Evolutionary conservation across 495 filamentous ascomycete genomes (phyloP).

Genomic region (Penicillium diatomitis): DNA sequence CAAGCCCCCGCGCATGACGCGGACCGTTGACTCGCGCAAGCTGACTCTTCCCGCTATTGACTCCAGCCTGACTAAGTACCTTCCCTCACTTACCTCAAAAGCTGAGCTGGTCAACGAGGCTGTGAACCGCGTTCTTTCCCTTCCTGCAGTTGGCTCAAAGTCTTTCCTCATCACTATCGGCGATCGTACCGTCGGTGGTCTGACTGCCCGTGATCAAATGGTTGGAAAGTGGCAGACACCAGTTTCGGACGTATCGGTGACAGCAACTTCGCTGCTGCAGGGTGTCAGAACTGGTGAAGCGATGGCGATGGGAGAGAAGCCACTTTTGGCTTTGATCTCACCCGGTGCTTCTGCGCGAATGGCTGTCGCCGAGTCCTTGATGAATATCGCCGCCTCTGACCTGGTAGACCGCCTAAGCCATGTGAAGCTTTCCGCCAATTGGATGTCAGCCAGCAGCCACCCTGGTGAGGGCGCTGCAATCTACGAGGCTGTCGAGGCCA

Average conservation of each 20-base stretch:
- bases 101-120: constrained; percentile 61
- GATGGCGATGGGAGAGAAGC: constrained; percentile 96
- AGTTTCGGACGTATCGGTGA: constrained; percentile 88
- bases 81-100: constrained; percentile 51
- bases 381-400: constrained; percentile 87
- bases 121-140: constrained; percentile 65
- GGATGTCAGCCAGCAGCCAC: constrained; percentile 95
- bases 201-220: constrained; percentile 88
- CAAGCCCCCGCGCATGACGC: constrained; percentile 75
- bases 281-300: constrained; percentile 79
- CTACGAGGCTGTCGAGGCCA: constrained; percentile 90
- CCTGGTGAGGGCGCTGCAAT: constrained; percentile 89
- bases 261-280: constrained; percentile 64
- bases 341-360: constrained; percentile 89
- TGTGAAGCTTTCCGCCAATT: constrained; percentile 88
- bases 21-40: constrained; percentile 66
- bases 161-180: constrained; percentile 96
- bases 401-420: constrained; percentile 65
- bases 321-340: constrained; percentile 81
- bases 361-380: constrained; percentile 88
- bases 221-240: constrained; percentile 96
- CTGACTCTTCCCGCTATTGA: constrained; percentile 65
- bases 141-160: constrained; percentile 90
- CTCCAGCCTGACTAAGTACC: constrained; percentile 50
- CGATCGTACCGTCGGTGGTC: constrained; percentile 82